Conservation (phyloP, 2,329 filamentous ascomycete species). For the Pseudopithomyces chartarum region DNA sequence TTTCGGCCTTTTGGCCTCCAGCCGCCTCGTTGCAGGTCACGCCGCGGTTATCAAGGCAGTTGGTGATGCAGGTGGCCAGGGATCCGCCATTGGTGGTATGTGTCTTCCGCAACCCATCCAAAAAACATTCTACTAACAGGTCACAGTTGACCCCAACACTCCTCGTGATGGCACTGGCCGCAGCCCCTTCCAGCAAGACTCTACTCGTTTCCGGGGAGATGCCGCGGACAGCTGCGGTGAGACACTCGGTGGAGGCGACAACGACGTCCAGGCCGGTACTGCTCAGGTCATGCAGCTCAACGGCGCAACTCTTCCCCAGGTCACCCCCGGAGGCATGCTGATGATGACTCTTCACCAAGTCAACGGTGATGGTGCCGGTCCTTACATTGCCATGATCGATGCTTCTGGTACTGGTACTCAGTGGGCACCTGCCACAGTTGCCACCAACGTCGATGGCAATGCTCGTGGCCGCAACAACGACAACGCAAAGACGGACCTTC, state of each 20-base stretch:
- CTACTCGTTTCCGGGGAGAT: slow-evolving; percentile 64
- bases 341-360: slow-evolving; percentile 70
- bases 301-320: slow-evolving; percentile 62
- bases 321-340: slow-evolving; percentile 61
- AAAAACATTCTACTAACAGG: slow-evolving; percentile 5
- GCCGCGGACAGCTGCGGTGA: slow-evolving; percentile 61
- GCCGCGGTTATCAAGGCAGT: slow-evolving; percentile 63
- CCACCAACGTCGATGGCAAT: slow-evolving; percentile 58
- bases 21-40: slow-evolving; percentile 64
- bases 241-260: slow-evolving; percentile 62
- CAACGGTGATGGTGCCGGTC: slow-evolving; percentile 69
- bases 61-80: slow-evolving; percentile 62
- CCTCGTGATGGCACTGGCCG: slow-evolving; percentile 66
- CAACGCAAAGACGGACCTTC: slow-evolving; percentile 41
- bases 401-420: slow-evolving; percentile 60
- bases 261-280: slow-evolving; percentile 63
- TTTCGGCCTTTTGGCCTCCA: slow-evolving; percentile 59
- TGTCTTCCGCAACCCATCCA: slow-evolving; percentile 1
- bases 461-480: slow-evolving; percentile 52
- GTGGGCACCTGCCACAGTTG: slow-evolving; percentile 62
- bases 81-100: slow-evolving; percentile 55
- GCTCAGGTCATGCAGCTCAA: slow-evolving; percentile 62
- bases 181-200: slow-evolving; percentile 67
- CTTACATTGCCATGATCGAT: slow-evolving; percentile 69
- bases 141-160: slow-evolving; percentile 56